A percentile compares a stretch with the other conserved stretches of the same genome.
Conservation (phyloP, 1,139 yeast genomes). For the Sugiyamaella paludigena region DNA sequence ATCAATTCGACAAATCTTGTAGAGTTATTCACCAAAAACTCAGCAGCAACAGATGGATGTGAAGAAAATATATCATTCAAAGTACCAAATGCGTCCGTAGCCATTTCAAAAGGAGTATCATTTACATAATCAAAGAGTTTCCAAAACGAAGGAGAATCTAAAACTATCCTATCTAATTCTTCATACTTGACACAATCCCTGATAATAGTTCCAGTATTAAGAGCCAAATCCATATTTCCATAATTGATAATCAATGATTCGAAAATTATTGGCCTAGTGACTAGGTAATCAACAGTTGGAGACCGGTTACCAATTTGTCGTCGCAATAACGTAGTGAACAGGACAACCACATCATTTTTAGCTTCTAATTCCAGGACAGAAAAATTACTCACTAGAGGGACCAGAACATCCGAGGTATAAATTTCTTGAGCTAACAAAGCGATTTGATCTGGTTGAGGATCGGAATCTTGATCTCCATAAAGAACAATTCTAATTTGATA, state of each 20-base stretch:
- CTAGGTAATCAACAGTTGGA: slow-evolving; percentile 84
- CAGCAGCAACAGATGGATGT: slow-evolving; percentile 59
- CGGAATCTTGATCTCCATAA: slow-evolving; percentile 70
- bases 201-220: slow-evolving; percentile 73
- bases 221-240: slow-evolving; percentile 67
- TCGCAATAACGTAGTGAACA: slow-evolving; percentile 75
- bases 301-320: slow-evolving; percentile 74
- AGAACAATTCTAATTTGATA: slow-evolving; percentile 65
- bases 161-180: slow-evolving; percentile 56
- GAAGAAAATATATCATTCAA: slow-evolving; percentile 62
- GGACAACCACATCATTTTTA: slow-evolving; percentile 72
- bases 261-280: slow-evolving; percentile 64
- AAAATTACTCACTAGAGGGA: slow-evolving; percentile 56
- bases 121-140: slow-evolving; percentile 76
- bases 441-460: slow-evolving; percentile 75
- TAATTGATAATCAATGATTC: slow-evolving; percentile 64
- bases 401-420: slow-evolving; percentile 67
- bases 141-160: slow-evolving; percentile 68
- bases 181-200: slow-evolving; percentile 87
- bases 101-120: slow-evolving; percentile 76
- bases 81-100: slow-evolving; percentile 82
- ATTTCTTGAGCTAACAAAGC: slow-evolving; percentile 68
- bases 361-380: slow-evolving; percentile 79
- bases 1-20: slow-evolving; percentile 56
- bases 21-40: slow-evolving; percentile 52